These are phyloP conservation scores for Porpolomopsis calyptriformis DNA, from an alignment of 768 basidiomycete genomes.

Conservation along the genomic window DNA sequence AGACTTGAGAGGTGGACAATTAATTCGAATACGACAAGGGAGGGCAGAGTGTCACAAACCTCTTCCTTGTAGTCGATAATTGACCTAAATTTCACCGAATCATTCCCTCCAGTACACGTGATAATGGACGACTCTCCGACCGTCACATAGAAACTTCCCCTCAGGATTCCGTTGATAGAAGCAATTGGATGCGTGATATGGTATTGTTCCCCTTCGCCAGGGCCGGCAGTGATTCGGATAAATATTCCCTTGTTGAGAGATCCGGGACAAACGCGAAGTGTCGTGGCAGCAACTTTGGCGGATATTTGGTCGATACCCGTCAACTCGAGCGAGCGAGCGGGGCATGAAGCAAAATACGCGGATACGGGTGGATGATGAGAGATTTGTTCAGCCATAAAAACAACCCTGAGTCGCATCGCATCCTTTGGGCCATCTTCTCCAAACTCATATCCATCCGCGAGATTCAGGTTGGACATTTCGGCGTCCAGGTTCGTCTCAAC, in stretches of 20 bases:
- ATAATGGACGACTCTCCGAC: conserved; percentile 71
- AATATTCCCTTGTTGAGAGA: conserved; percentile 83
- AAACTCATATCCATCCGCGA: conserved; percentile 24
- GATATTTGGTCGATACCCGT: conserved; percentile 86
- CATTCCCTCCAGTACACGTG: conserved; percentile 64
- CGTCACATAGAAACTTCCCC: conserved; percentile 88
- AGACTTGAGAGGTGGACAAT: conserved; percentile 33
- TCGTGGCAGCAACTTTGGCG: conserved; percentile 84
- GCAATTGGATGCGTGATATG: conserved; percentile 87
- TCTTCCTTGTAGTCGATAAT: conserved; percentile 96
- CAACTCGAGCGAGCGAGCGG: conserved; percentile 59
- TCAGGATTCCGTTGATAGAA: conserved; percentile 81
- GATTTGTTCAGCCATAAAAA: conserved; percentile 85
- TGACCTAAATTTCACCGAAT: conserved; percentile 35
- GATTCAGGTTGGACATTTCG: conserved; percentile 50
- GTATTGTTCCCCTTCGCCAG: conserved; percentile 70
- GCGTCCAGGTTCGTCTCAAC: conserved; percentile 39
- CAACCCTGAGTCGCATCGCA: conserved; percentile 37
- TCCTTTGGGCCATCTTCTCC: conserved; percentile 9
- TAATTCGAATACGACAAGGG: neutral
- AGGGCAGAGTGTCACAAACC: conserved; percentile 32
- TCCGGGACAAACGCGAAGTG: conserved; percentile 75
- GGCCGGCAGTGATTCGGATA: conserved; percentile 62
- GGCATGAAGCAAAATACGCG: conserved; percentile 70
- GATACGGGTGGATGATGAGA: conserved; percentile 97